Conservation (phyloP, 202 grass and related monocot genomes). For the Schoenoplectus tabernaemontani region DNA sequence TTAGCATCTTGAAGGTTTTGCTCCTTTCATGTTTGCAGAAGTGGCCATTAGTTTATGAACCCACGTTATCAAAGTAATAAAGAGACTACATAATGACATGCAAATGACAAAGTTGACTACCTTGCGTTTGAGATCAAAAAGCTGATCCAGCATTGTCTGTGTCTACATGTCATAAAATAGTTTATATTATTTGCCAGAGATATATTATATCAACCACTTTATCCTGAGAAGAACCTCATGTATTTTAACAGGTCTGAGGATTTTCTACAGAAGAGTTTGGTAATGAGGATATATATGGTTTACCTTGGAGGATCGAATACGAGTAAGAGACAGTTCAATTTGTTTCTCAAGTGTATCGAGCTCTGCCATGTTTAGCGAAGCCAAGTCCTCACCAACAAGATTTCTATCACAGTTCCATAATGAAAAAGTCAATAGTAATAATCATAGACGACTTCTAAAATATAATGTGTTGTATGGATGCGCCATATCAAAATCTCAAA, state of each 20-base stretch:
- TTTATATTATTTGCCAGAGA: neutral
- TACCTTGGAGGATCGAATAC: slow-evolving; percentile 76
- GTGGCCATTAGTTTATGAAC: neutral
- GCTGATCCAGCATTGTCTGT: slow-evolving; percentile 47
- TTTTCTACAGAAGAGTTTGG: neutral
- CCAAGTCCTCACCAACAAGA: slow-evolving; percentile 77
- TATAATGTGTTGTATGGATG: too few relatives aligned
- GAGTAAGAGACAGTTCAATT: slow-evolving; percentile 57
- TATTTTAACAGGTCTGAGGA: neutral
- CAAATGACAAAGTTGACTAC: slow-evolving; percentile 25
- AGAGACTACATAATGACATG: neutral
- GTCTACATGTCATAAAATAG: slow-evolving; percentile 22
- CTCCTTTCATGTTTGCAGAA: neutral
- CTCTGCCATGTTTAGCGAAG: slow-evolving; percentile 53
- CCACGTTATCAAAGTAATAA: neutral
- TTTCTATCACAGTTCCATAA: slow-evolving; percentile 46
- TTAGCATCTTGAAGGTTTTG: slow-evolving; percentile 20
- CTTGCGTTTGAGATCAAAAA: slow-evolving; percentile 83
- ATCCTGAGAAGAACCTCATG: neutral
- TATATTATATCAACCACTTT: neutral
- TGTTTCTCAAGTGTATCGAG: slow-evolving; percentile 79
- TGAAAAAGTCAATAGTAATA: slow-evolving; percentile 11
- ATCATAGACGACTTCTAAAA: too few relatives aligned
- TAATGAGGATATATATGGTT: neutral
- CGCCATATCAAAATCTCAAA: too few relatives aligned